Base-by-base conservation (phyloP, 2,329 filamentous ascomycete species). In the Clarireedia monteithiana region DNA sequence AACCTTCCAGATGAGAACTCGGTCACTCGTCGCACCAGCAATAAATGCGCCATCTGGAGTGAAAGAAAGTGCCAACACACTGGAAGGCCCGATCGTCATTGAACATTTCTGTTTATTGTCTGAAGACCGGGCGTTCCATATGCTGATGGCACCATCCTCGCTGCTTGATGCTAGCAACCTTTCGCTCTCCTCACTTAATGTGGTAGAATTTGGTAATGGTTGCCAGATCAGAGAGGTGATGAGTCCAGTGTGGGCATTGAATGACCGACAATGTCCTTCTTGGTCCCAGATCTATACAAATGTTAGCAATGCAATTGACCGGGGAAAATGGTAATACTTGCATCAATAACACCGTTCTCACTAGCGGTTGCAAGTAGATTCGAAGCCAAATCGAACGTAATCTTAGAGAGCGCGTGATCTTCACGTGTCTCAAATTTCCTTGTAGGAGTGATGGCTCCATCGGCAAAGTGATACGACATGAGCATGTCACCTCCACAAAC, bases 1-100 rank as follows among this genome's bases (percentile, higher is more conserved):
- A 12, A 84, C 77, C 65, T 84, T 85, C 81, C 83, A 86, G 47
- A 86, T 83, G 40, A 84, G 69, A 14, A 85, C 79, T 56, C 75
- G 76, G 36, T 78, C 76, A 20, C 75, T 75, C 0, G 82, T 84
- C 5, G 81, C 82, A 4, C 80, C 82, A 0, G 83, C 83, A 51
- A 86, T 77, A 61, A 83, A 84, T 20, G 76, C 77, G 1, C 83
- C 83, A 58, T 85, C 81, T 0, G 83, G 82, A 0, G 81, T 84
- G 58, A 85, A 85, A 1, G 82, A 75, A 2, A 85, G 72, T 24
- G 78, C 77, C 42, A 83, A 76, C 46, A 85, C 78, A 6, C 80
- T 76, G 10, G 27, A 40, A 1, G 74, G 69, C 17, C 77, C 75
- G 78, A 85, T 84, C 0, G 79, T 84, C 71, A 85, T 77, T 54